phyloP scores from a whole-genome alignment of 768 basidiomycete species.

The Collybia nuda region DNA sequence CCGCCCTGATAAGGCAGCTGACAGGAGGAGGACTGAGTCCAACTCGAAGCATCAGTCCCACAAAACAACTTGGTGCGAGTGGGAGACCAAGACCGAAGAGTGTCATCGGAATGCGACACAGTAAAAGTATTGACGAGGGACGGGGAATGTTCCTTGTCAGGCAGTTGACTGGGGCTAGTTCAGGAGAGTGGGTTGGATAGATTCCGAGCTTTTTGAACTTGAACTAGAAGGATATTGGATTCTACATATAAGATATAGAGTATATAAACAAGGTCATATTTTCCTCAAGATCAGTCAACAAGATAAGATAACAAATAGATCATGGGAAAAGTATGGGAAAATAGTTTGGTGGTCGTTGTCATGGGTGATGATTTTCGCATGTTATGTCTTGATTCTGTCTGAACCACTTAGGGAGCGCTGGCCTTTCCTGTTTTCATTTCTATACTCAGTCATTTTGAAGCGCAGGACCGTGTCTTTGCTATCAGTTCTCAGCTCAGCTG shows the following conservation, averaged over 20 bases:
- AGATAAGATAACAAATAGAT: too few relatives aligned
- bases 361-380: background rate
- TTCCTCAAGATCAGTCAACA: too few relatives aligned
- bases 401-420: too few relatives aligned
- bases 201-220: too few relatives aligned
- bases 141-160: conserved; percentile 74
- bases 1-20: conserved; percentile 50
- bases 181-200: conserved; percentile 6
- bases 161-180: conserved; percentile 67
- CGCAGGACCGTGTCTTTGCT: too few relatives aligned
- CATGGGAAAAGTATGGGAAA: background rate
- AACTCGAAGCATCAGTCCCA: conserved; percentile 73
- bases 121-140: conserved; percentile 67
- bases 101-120: conserved; percentile 66
- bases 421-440: conserved; percentile 10
- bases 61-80: conserved; percentile 58
- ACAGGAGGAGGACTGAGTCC: conserved; percentile 70
- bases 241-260: too few relatives aligned
- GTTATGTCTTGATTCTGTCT: too few relatives aligned
- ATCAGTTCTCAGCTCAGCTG: too few relatives aligned
- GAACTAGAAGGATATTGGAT: too few relatives aligned
- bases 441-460: conserved; percentile 4
- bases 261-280: too few relatives aligned
- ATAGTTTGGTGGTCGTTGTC: background rate
- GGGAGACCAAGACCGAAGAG: conserved; percentile 74